Evolutionary conservation across 1,284 basidiomycete genomes (phyloP).

Genomic region (Sanghuangporus baumii): DNA sequence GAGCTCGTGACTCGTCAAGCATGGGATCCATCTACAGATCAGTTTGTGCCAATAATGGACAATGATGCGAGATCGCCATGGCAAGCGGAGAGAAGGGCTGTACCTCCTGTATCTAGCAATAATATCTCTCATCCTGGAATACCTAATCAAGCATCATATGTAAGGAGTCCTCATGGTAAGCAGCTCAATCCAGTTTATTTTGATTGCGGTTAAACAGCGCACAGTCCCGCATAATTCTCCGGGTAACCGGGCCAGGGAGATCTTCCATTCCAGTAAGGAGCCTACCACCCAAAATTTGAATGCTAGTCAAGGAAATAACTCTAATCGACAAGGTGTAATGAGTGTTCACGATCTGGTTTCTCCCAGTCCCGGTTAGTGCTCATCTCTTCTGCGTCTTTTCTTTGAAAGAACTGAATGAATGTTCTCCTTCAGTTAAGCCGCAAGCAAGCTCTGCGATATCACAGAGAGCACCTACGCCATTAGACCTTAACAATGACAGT

Average conservation of each 20-base stretch:
- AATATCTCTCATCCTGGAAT: neutral
- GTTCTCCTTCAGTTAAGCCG: neutral
- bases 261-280: neutral
- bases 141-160: neutral
- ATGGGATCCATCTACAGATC: neutral
- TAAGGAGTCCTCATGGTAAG: conserved; percentile 4
- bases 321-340: conserved; percentile 15
- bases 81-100: neutral
- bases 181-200: neutral
- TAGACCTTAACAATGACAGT: neutral
- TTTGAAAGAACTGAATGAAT: neutral
- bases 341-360: conserved; percentile 16
- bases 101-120: neutral
- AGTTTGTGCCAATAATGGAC: neutral
- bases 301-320: neutral
- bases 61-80: neutral
- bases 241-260: neutral
- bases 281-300: neutral
- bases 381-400: neutral
- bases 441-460: neutral
- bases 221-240: neutral
- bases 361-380: conserved; percentile 10
- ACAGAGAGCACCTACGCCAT: conserved; percentile 2
- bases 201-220: neutral
- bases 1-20: neutral